These are phyloP conservation scores for Elsinoe batatas DNA, from an alignment of 2,329 filamentous ascomycete genomes.

Conservation along the genomic window DNA sequence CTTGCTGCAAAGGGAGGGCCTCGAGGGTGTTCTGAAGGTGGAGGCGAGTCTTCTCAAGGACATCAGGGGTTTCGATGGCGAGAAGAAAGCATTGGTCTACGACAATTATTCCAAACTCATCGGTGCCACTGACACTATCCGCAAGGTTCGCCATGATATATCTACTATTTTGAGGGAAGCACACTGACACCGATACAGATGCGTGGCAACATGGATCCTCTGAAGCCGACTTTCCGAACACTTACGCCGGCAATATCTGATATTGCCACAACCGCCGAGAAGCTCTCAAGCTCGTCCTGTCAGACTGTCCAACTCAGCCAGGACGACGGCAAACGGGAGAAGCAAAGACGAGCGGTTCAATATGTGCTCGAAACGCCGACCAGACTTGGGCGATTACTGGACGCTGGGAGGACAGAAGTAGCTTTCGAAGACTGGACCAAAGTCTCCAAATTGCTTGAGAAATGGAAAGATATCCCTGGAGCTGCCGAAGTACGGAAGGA, in stretches of 20 bases:
- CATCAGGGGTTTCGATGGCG: conserved; percentile 81
- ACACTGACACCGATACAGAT: conserved; percentile 41
- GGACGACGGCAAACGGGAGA: conserved; percentile 28
- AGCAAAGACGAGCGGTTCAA: conserved; percentile 47
- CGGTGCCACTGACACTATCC: conserved; percentile 90
- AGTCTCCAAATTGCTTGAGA: conserved; percentile 31
- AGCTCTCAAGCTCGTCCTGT: conserved; percentile 31
- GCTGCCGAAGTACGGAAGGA: conserved; percentile 31
- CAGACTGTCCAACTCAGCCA: neutral
- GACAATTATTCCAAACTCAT: conserved; percentile 98
- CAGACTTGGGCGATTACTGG: conserved; percentile 48
- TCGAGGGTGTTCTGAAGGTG: conserved; percentile 59
- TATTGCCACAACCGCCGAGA: conserved; percentile 53
- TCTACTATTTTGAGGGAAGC: neutral
- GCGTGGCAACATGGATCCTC: conserved; percentile 69
- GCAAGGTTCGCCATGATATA: conserved; percentile 37
- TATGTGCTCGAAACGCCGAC: conserved; percentile 55
- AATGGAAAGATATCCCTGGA: conserved; percentile 36
- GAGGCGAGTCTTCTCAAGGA: conserved; percentile 65
- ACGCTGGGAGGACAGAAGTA: conserved; percentile 50
- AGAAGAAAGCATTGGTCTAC: conserved; percentile 94
- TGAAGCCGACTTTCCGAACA: conserved; percentile 63
- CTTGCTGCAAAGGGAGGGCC: conserved; percentile 50
- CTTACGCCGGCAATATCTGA: conserved; percentile 64
- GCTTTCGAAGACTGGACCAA: conserved; percentile 45